Conservation (phyloP, 1,284 basidiomycete species). For the Abortiporus biennis region DNA sequence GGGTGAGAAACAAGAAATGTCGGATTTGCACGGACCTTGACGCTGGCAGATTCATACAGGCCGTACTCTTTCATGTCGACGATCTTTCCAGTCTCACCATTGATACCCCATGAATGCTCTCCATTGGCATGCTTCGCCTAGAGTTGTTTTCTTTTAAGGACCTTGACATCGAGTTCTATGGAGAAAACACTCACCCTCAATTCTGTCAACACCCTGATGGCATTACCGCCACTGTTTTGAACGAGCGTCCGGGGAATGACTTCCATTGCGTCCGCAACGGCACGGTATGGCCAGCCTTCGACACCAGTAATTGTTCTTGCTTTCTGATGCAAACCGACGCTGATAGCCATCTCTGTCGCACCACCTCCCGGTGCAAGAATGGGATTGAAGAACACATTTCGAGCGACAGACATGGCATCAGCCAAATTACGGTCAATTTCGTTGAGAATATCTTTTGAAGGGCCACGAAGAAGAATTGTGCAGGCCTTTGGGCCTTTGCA, state of each 20-base stretch:
- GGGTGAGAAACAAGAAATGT: background rate
- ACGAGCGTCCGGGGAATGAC: constrained; percentile 95
- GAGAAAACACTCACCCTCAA: constrained; percentile 54
- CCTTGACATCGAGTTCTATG: constrained; percentile 1
- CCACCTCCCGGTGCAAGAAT: constrained; percentile 89
- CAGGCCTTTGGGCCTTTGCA: constrained; percentile 95
- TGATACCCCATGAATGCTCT: constrained; percentile 87
- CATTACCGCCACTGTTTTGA: constrained; percentile 95
- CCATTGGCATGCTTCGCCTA: constrained; percentile 94
- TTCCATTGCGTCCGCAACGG: constrained; percentile 95
- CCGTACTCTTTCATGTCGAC: constrained; percentile 95
- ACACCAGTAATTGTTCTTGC: constrained; percentile 79
- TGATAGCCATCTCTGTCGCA: constrained; percentile 97
- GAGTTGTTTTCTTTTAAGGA: background rate
- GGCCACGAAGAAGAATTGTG: constrained; percentile 97
- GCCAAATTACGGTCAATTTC: constrained; percentile 98
- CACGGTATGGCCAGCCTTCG: constrained; percentile 86
- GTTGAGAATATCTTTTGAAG: constrained; percentile 97
- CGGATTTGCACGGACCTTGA: constrained; percentile 56
- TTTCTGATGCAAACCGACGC: constrained; percentile 82
- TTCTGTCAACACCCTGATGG: constrained; percentile 89
- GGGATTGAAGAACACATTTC: constrained; percentile 97
- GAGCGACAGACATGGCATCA: constrained; percentile 95
- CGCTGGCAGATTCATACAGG: constrained; percentile 91
- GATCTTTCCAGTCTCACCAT: constrained; percentile 93